Conservation (phyloP, 352 stramenopile species). For the Phytophthora crassamura region DNA sequence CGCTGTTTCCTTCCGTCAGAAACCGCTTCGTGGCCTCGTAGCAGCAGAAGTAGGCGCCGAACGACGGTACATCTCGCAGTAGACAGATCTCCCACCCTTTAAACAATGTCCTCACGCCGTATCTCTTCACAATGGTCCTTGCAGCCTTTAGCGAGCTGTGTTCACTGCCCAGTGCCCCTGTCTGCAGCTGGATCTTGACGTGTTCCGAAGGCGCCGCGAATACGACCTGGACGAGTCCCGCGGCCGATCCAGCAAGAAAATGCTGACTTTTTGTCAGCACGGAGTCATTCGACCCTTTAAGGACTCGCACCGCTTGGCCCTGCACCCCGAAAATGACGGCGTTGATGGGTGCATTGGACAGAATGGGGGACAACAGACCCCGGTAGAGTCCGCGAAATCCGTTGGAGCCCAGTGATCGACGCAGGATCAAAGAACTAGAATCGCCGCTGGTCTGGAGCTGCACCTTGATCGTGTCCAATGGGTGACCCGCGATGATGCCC, state of each 20-base stretch:
- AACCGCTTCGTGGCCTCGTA: slow-evolving; percentile 71
- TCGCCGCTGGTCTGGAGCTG: slow-evolving; percentile 67
- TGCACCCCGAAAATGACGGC: slow-evolving; percentile 83
- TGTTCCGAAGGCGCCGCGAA: slow-evolving; percentile 76
- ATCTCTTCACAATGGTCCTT: slow-evolving; percentile 37
- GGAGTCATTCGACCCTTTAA: slow-evolving; percentile 39
- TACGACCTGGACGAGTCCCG: slow-evolving; percentile 67
- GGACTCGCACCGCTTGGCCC: slow-evolving; percentile 49
- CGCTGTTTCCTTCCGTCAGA: slow-evolving; percentile 50
- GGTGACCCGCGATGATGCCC: slow-evolving; percentile 77
- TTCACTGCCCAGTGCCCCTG: slow-evolving; percentile 50
- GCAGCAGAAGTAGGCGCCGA: slow-evolving; percentile 79
- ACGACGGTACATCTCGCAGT: slow-evolving; percentile 72
- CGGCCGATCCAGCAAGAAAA: slow-evolving; percentile 55
- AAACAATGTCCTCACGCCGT: slow-evolving; percentile 62
- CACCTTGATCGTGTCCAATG: slow-evolving; percentile 87
- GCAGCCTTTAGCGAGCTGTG: slow-evolving; percentile 64
- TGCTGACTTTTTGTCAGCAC: slow-evolving; percentile 53
- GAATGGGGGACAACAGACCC: slow-evolving; percentile 73
- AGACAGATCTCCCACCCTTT: slow-evolving; percentile 70
- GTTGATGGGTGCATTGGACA: slow-evolving; percentile 87
- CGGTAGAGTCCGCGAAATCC: slow-evolving; percentile 71
- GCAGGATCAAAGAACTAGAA: slow-evolving; percentile 48
- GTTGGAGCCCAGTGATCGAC: slow-evolving; percentile 56
- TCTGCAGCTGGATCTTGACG: slow-evolving; percentile 85